These are phyloP conservation scores for Vararia minispora DNA, from an alignment of 768 basidiomycete genomes.

Conservation along the genomic window DNA sequence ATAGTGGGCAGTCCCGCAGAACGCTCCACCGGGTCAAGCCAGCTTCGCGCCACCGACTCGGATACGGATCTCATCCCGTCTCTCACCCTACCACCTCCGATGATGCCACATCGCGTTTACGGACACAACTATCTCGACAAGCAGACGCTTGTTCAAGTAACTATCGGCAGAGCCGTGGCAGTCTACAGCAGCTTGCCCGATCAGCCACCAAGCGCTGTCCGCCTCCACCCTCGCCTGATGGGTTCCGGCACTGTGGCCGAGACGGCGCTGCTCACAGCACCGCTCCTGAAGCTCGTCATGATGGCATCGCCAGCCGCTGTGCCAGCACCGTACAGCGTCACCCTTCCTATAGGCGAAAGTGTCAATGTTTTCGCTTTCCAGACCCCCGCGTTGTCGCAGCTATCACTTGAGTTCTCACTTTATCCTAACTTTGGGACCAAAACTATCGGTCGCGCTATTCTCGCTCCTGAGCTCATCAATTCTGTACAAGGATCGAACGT, in stretches of 20 bases:
- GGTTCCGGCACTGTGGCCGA: constrained; percentile 58
- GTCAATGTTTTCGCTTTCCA: constrained; percentile 80
- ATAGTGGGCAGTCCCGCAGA: constrained; percentile 15
- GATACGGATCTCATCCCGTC: constrained; percentile 91
- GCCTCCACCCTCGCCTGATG: constrained; percentile 64
- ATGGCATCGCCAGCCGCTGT: constrained; percentile 76
- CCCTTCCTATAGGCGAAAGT: constrained; percentile 67
- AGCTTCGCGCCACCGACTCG: constrained; percentile 31
- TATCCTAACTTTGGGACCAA: constrained; percentile 98
- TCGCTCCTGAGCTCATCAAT: constrained; percentile 62
- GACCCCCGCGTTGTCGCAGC: constrained; percentile 54
- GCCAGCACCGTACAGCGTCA: constrained; percentile 83
- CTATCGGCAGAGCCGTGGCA: constrained; percentile 58
- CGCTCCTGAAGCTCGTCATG: constrained; percentile 91
- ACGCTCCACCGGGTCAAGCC: constrained; percentile 17
- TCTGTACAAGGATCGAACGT: constrained; percentile 41
- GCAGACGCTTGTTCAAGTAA: constrained; percentile 75
- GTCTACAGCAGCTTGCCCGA: constrained; percentile 20
- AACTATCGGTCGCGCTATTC: constrained; percentile 88
- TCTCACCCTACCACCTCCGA: constrained; percentile 92
- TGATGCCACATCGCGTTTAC: constrained; percentile 96
- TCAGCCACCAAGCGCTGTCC: constrained; percentile 38
- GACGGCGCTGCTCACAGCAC: constrained; percentile 56
- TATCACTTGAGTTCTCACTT: constrained; percentile 85
- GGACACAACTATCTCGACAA: constrained; percentile 93